These are phyloP conservation scores for Rhodotorula sp. DNA, from an alignment of 1,284 basidiomycete genomes.

Conservation along the genomic window DNA sequence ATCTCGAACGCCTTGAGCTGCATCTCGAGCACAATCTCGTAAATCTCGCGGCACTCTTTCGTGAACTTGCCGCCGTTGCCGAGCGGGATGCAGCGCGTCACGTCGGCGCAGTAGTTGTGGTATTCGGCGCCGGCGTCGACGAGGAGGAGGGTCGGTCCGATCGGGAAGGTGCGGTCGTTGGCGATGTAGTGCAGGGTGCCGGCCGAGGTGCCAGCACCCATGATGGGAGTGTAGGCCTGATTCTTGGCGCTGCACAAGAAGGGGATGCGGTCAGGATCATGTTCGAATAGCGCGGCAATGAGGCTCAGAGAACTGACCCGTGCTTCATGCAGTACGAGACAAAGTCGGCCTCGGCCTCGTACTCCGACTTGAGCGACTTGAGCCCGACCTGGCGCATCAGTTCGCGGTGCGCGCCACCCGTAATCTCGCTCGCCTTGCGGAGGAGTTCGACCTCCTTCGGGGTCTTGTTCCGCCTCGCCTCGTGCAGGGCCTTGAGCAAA, in stretches of 20 bases:
- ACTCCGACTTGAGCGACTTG: conserved; percentile 85
- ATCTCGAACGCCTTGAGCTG: conserved; percentile 65
- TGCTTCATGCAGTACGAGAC: conserved; percentile 79
- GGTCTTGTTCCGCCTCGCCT: conserved; percentile 73
- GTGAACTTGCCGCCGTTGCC: conserved; percentile 87
- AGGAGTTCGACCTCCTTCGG: conserved; percentile 62
- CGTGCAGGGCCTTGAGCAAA: conserved; percentile 72
- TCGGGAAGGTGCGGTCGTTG: conserved; percentile 55
- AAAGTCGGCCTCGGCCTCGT: conserved; percentile 86
- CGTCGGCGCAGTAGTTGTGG: conserved; percentile 76
- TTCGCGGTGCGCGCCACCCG: conserved; percentile 79
- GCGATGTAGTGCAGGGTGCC: conserved; percentile 75
- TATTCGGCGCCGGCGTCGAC: conserved; percentile 92
- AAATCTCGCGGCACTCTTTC: conserved; percentile 71
- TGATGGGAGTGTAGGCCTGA: conserved; percentile 85
- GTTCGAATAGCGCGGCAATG: background rate
- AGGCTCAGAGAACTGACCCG: conserved; percentile 58
- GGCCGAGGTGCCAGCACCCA: conserved; percentile 76
- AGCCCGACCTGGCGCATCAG: conserved; percentile 64
- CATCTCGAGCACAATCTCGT: conserved; percentile 82
- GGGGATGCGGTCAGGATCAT: background rate
- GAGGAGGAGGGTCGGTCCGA: conserved; percentile 56
- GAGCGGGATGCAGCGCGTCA: conserved; percentile 54
- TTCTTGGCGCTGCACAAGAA: conserved; percentile 63
- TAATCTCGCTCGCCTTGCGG: conserved; percentile 74